Conservation (phyloP, 2,329 filamentous ascomycete species). For the Aspergillus sojae region DNA sequence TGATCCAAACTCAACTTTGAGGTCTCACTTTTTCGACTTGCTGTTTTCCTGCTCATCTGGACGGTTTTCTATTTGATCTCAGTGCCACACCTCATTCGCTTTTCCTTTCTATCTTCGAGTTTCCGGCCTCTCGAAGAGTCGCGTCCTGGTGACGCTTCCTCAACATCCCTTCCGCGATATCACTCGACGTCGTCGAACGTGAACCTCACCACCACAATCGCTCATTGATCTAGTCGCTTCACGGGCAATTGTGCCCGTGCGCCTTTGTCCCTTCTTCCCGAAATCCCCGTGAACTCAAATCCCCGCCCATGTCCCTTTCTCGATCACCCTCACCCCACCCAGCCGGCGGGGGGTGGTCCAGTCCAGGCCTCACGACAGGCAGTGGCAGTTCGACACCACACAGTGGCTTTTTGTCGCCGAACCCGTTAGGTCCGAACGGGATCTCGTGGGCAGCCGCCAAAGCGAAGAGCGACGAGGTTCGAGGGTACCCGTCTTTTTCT, state of each 20-base stretch:
- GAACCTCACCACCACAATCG: neutral
- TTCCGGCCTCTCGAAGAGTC: slow-evolving; percentile 7
- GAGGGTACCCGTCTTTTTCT: slow-evolving; percentile 76
- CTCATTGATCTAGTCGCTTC: neutral
- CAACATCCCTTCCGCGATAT: neutral
- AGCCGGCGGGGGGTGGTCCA: slow-evolving; percentile 80
- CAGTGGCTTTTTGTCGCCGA: slow-evolving; percentile 41
- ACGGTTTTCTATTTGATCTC: neutral
- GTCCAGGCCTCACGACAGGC: slow-evolving; percentile 73
- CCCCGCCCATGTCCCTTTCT: slow-evolving; percentile 74
- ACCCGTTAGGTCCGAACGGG: slow-evolving; percentile 30
- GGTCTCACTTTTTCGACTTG: neutral
- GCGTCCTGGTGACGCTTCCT: slow-evolving; percentile 10
- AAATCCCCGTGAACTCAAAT: slow-evolving; percentile 55
- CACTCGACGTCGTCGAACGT: neutral
- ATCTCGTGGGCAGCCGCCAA: slow-evolving; percentile 84
- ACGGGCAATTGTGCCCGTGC: neutral
- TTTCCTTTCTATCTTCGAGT: neutral
- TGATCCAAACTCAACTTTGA: slow-evolving; percentile 4
- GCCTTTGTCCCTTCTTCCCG: neutral
- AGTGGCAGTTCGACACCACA: slow-evolving; percentile 71
- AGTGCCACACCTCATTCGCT: neutral
- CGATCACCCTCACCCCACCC: slow-evolving; percentile 83
- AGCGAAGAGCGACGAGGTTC: slow-evolving; percentile 71
- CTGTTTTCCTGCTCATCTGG: neutral